Conservation (phyloP, 106 monocot species). For the Phalaenopsis equestris region DNA sequence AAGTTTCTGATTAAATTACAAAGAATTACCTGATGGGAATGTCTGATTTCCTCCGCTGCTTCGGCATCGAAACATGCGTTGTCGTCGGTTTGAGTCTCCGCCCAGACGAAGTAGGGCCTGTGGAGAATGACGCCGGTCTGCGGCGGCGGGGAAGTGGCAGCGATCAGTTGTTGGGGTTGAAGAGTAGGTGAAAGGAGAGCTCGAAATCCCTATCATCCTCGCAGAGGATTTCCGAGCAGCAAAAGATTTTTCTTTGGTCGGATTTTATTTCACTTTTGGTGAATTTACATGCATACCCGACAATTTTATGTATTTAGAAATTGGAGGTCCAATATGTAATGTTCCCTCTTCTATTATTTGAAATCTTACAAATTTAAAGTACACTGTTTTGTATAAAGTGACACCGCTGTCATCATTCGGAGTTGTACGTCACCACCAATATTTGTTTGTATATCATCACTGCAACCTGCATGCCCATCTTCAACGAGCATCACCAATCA, state of each 20-base stretch:
- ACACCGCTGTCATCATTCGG: too few species aligned
- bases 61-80: neutral
- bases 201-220: conserved; percentile 2
- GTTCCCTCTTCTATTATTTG: too few species aligned
- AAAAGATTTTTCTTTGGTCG: neutral
- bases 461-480: too few species aligned
- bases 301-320: too few species aligned
- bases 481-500: too few species aligned
- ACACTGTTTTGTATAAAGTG: too few species aligned
- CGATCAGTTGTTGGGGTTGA: neutral
- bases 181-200: neutral
- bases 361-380: too few species aligned
- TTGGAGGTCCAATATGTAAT: too few species aligned
- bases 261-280: too few species aligned
- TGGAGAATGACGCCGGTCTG: neutral
- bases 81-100: neutral
- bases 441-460: too few species aligned
- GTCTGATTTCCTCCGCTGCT: neutral
- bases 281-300: too few species aligned
- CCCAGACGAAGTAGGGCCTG: neutral
- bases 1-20: neutral
- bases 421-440: too few species aligned
- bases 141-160: neutral
- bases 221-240: neutral
- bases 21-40: neutral